Evolutionary conservation across 2,329 filamentous ascomycete genomes (phyloP), one percentile per base, ranked within the genome.

Genomic region (Huntiella omanensis): DNA sequence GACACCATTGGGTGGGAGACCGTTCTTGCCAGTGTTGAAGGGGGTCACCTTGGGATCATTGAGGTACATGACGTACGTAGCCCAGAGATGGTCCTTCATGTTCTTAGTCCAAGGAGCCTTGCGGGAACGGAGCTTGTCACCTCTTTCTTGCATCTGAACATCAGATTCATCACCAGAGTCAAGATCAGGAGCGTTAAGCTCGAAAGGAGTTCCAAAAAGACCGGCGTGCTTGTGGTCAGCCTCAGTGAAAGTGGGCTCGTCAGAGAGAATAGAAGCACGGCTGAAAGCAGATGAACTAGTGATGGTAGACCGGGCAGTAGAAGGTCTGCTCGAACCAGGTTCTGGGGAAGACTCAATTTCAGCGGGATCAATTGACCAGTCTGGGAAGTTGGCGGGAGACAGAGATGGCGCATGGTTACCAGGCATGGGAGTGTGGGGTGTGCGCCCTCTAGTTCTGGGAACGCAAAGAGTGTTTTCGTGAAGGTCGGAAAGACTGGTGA

Each of bases 31-130:
- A 47, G 77, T 66, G 44, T 73, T 69, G 51, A 81, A 74, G 0
- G 77, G 77, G 1, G 77, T 81, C 2, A 80, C 74, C 42, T 73
- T 75, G 40, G 77, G 75, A 53, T 81, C 77, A 55, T 77, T 72
- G 36, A 80, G 61, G 53, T 80, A 81, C 45, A 76, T 62, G 49
- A 71, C 61, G 55, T 79, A 81, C 1, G 72, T 77, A 4, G 71
- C 67, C 77, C 77, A 81, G 7, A 81, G 59, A 53, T 81, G 77
- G 10, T 70, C 63, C 59, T 66, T 75, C 73, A 80, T 79, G 13
- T 72, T 67, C 50, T 70, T 71, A 4, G 75, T 78, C 77, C 77
- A 80, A 0, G 67, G 68, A 1, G 71, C 70, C 55, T 69, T 74
- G 49, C 70, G 62, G 33, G 59, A 54, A 47, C 62, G 63, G 17